Evolutionary conservation across 1,284 basidiomycete genomes (phyloP), one percentile per base, ranked within the genome.

Genomic region (Uromyces viciae-fabae): DNA sequence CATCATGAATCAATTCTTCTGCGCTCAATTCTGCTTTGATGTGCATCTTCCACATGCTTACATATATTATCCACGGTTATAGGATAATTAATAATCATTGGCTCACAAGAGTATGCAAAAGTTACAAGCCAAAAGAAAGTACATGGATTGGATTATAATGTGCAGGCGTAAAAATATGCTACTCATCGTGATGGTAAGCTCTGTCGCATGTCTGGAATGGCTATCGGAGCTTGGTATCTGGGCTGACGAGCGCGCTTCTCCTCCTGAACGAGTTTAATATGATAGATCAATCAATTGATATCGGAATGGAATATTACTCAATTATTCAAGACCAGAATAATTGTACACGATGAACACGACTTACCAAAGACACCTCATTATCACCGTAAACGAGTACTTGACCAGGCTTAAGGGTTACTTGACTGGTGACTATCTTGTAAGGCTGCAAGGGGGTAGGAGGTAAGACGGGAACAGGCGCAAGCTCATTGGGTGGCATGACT

Each of bases 211-310:
- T 81, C 58, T 75, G 84, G 19, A 77, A 83, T 74, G 86, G 86
- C 75, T 86, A 85, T 83, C 33, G 88, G 86, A 85, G 90, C 89
- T 83, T 90, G 90, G 87, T 95, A 95, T 85, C 89, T 90, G n/a
- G 89, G 85, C 83, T 91, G 88, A 83, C 90, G 89, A 0, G 93
- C 91, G 82, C 94, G 91, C 83, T 90, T 91, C 86, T 95, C 94
- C 83, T 93, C 92, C 92, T 94, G 82, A 1, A 42, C 38, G 25
- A 36, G 58, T 25, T 72, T 22, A 38, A 54, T 60, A 58, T 36
- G 33, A 17, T 68, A 9, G 62, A 19, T 71, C 14, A 71, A 49
- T 69, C 28, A 52, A 52, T n/a, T n/a, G n/a, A n/a, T n/a, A n/a
- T n/a, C n/a, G n/a, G n/a, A n/a, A n/a, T n/a, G n/a, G n/a, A n/a